These are phyloP conservation scores for Diophrys sp. DNA, from an alignment of 73 alveolate genomes.

Conservation along the genomic window DNA sequence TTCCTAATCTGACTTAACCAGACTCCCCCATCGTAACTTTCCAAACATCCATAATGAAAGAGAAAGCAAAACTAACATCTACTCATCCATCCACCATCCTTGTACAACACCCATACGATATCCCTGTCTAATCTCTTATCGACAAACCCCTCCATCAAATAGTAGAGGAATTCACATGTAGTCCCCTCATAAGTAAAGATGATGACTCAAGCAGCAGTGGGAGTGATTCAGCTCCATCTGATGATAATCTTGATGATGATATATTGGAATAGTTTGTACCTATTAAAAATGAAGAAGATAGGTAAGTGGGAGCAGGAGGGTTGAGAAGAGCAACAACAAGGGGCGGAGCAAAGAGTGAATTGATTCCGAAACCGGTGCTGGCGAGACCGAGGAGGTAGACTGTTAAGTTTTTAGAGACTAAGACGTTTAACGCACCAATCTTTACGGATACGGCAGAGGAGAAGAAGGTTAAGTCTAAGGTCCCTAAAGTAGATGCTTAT, in stretches of 20 bases:
- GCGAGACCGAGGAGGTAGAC: not conserved
- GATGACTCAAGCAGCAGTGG: slow-evolving; percentile 64
- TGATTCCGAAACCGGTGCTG: not conserved
- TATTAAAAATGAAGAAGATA: slow-evolving; percentile 25
- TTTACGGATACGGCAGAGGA: slow-evolving; percentile 16
- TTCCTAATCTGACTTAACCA: not conserved
- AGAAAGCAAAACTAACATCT: not conserved
- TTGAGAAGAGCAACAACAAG: slow-evolving; percentile 20
- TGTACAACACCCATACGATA: not conserved
- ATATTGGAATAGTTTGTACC: slow-evolving; percentile 60
- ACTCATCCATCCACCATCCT: not conserved
- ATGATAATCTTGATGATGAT: slow-evolving; percentile 74
- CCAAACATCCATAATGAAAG: not conserved
- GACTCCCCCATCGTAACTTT: not conserved
- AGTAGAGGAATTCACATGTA: not conserved
- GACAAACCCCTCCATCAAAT: not conserved
- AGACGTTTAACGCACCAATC: slow-evolving; percentile 18
- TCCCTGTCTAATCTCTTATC: not conserved
- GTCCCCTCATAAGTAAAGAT: slow-evolving; percentile 32
- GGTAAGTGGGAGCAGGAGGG: slow-evolving; percentile 6
- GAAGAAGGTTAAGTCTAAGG: slow-evolving; percentile 9
- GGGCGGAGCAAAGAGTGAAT: not conserved
- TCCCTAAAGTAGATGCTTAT: slow-evolving; percentile 37
- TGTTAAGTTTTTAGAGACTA: slow-evolving; percentile 2
- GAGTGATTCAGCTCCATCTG: slow-evolving; percentile 83